Evolutionary conservation across 192 early-diverging fungal species (phyloP).

Genomic region (Podila epigama): DNA sequence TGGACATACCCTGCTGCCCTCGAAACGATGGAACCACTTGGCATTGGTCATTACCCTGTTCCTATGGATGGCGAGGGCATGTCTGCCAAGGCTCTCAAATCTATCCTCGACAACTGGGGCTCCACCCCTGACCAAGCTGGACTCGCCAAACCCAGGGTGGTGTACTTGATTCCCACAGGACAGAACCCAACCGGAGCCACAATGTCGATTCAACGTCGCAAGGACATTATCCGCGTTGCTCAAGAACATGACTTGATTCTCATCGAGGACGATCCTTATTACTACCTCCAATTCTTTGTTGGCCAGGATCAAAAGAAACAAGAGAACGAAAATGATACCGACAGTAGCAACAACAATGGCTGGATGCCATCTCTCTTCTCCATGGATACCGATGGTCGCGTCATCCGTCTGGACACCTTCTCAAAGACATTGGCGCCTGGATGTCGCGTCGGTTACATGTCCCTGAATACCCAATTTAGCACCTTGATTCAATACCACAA

Average conservation of each 20-base stretch:
- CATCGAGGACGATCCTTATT: conserved; percentile 94
- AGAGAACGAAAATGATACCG: conserved; percentile 2
- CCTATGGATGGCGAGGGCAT: conserved; percentile 69
- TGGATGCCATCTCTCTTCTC: conserved; percentile 79
- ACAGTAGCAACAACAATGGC: conserved; percentile 15
- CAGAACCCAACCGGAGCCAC: conserved; percentile 89
- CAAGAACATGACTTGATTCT: conserved; percentile 78
- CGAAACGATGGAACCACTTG: conserved; percentile 60
- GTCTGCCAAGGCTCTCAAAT: conserved; percentile 61
- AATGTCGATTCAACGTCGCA: conserved; percentile 77
- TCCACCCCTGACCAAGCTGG: conserved; percentile 40
- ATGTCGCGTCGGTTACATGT: conserved; percentile 76
- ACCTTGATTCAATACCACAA: conserved; percentile 80
- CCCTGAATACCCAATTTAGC: conserved; percentile 65
- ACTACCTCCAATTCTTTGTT: conserved; percentile 76
- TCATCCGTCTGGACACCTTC: conserved; percentile 88
- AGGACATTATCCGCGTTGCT: conserved; percentile 74
- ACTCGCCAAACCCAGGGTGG: conserved; percentile 52
- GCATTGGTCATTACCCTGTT: conserved; percentile 55
- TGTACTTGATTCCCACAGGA: conserved; percentile 83
- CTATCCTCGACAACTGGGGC: conserved; percentile 49
- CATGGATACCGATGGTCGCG: conserved; percentile 81
- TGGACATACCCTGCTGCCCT: conserved; percentile 71
- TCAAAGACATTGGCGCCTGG: conserved; percentile 87
- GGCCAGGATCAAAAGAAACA: conserved; percentile 27